Percentiles rank a stretch among this genome's conserved stretches.
phyloP scores from a whole-genome alignment of 805 yeast species.

The Saturnispora hagleri region DNA sequence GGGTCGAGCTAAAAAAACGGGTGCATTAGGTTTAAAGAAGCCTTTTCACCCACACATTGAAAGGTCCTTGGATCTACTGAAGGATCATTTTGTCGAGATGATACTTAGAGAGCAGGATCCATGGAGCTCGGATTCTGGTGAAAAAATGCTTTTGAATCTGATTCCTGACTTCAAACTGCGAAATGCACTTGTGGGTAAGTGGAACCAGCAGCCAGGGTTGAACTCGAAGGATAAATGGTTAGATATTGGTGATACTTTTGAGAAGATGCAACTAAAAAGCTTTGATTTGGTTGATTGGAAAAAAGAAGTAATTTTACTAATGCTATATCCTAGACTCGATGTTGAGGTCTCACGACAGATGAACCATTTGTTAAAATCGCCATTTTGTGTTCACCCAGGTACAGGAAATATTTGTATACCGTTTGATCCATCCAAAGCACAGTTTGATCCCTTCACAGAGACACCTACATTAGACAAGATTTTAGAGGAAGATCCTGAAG shows the following conservation, averaged over 20 bases:
- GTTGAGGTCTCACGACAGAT: constrained; percentile 84
- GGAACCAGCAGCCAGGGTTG: constrained; percentile 47
- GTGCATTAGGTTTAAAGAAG: constrained; percentile 47
- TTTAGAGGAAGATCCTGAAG: constrained; percentile 52
- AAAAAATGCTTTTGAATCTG: constrained; percentile 49
- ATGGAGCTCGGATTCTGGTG: constrained; percentile 52
- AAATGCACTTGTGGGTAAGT: constrained; percentile 43
- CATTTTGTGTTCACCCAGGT: constrained; percentile 93
- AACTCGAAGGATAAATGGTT: constrained; percentile 67
- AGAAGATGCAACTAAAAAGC: constrained; percentile 26
- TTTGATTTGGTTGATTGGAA: constrained; percentile 53
- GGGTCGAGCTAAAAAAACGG: constrained; percentile 34
- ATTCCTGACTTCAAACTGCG: constrained; percentile 53
- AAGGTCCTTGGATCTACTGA: constrained; percentile 62
- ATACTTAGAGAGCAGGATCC: constrained; percentile 82
- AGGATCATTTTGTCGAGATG: constrained; percentile 51
- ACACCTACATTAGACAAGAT: constrained; percentile 70
- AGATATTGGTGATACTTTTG: constrained; percentile 52
- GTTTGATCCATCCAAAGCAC: constrained; percentile 40
- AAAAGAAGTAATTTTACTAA: constrained; percentile 70
- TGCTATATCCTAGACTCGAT: constrained; percentile 87
- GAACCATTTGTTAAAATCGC: constrained; percentile 88
- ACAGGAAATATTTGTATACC: constrained; percentile 97
- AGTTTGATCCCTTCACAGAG: constrained; percentile 60
- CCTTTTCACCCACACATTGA: constrained; percentile 88